These are phyloP conservation scores for Talaromyces sp. DNA, from an alignment of 2,329 filamentous ascomycete species.

Conservation along the genomic window DNA sequence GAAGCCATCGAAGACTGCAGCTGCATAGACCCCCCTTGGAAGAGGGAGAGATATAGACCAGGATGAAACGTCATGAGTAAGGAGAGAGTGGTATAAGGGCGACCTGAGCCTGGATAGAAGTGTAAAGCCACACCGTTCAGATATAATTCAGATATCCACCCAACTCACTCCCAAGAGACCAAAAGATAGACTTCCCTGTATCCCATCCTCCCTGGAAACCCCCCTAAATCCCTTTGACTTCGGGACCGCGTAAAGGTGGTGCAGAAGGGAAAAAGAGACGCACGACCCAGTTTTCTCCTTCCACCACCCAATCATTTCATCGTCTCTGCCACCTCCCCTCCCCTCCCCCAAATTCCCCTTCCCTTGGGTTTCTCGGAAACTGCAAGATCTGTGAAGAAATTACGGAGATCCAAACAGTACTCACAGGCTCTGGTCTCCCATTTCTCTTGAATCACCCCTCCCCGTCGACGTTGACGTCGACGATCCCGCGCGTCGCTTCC, in stretches of 20 bases:
- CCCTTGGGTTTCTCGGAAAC: background rate
- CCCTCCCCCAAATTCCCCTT: slow-evolving; percentile 6
- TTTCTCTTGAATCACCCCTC: no score
- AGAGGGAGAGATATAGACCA: background rate
- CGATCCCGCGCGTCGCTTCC: slow-evolving; percentile 26
- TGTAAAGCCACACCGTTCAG: no score
- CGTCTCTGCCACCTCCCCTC: slow-evolving; percentile 12
- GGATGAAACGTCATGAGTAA: slow-evolving; percentile 20
- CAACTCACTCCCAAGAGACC: no score
- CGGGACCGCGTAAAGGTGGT: background rate
- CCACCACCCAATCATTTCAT: slow-evolving; percentile 29
- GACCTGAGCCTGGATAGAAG: no score
- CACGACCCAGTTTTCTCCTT: slow-evolving; percentile 12
- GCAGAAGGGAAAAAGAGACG: slow-evolving; percentile 9
- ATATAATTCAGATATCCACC: no score
- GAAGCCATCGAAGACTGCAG: slow-evolving; percentile 9
- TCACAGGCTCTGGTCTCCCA: no score
- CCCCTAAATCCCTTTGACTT: no score
- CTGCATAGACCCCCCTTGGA: slow-evolving; percentile 2
- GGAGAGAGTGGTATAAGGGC: no score
- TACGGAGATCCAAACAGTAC: no score
- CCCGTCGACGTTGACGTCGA: slow-evolving; percentile 22
- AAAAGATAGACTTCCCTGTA: no score
- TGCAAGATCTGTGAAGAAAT: no score
- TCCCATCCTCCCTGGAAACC: no score